Percentiles rank a stretch among this genome's conserved stretches.
These are phyloP conservation scores for Alternaria hordeiaustralica DNA, from an alignment of 2,329 filamentous ascomycete species.

Conservation along the genomic window DNA sequence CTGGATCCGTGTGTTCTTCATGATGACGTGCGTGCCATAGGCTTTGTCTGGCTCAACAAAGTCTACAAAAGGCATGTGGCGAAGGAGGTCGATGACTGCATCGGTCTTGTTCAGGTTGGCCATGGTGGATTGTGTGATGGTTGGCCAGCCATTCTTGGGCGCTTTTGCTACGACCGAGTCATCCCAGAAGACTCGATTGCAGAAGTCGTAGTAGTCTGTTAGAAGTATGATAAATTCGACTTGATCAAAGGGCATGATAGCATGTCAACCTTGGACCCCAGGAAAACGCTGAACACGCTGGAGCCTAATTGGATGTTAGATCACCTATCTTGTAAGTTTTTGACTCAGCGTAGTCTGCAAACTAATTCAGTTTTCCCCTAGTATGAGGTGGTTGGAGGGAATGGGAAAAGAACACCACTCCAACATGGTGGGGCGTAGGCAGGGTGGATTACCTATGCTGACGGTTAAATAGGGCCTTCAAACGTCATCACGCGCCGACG, in stretches of 20 bases:
- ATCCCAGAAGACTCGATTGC: not conserved
- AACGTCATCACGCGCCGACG: not conserved
- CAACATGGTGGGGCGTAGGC: not conserved
- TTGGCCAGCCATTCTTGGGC: not conserved
- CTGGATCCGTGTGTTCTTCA: not conserved
- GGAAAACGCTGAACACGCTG: not conserved
- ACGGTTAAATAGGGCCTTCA: not conserved
- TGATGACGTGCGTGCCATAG: not conserved
- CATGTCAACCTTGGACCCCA: not conserved
- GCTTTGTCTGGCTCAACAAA: not conserved
- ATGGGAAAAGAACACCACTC: not conserved
- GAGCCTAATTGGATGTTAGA: not conserved
- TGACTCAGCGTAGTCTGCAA: not conserved
- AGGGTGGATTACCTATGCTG: not conserved
- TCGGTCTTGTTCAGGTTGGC: not conserved
- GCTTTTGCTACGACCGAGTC: rapidly evolving
- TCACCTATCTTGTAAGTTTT: not conserved
- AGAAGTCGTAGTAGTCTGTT: not conserved
- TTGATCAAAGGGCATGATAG: not conserved
- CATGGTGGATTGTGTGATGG: not conserved
- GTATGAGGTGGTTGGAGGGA: not conserved
- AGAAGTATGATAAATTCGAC: not conserved
- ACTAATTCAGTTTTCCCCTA: rapidly evolving
- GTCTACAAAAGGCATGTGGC: not conserved
- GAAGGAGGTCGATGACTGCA: not conserved